phyloP scores from a whole-genome alignment of 768 basidiomycete species.

The Tricholoma saponaceum region DNA sequence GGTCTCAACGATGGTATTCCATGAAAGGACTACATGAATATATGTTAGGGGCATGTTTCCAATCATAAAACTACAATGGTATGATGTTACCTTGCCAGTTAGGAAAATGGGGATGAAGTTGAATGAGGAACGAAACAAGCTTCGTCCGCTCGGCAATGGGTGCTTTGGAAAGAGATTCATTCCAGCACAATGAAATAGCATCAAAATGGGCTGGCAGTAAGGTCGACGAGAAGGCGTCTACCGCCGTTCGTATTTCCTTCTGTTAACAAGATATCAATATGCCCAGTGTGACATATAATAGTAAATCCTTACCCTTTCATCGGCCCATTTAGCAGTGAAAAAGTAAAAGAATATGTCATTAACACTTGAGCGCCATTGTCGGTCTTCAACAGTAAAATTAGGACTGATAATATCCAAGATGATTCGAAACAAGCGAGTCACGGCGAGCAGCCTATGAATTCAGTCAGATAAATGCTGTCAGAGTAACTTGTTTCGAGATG shows the following conservation, averaged over 20 bases:
- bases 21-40: slow-evolving; percentile 50
- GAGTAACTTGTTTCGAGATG: slow-evolving; percentile 7
- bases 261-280: slow-evolving; percentile 21
- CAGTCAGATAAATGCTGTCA: background rate
- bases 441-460: slow-evolving; percentile 41
- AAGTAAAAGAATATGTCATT: slow-evolving; percentile 55
- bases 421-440: slow-evolving; percentile 58
- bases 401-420: slow-evolving; percentile 64
- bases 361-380: slow-evolving; percentile 65
- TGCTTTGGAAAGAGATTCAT: slow-evolving; percentile 52
- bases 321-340: slow-evolving; percentile 62
- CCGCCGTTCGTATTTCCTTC: slow-evolving; percentile 66
- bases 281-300: background rate
- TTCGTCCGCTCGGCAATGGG: slow-evolving; percentile 54
- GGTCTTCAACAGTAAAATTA: slow-evolving; percentile 54
- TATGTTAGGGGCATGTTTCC: background rate
- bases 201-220: slow-evolving; percentile 64
- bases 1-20: slow-evolving; percentile 57
- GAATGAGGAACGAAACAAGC: slow-evolving; percentile 60
- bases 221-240: slow-evolving; percentile 53
- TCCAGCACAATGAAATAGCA: slow-evolving; percentile 65
- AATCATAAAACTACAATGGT: background rate
- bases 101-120: slow-evolving; percentile 66
- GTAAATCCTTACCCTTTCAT: slow-evolving; percentile 44
- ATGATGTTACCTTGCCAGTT: slow-evolving; percentile 52